Conservation (phyloP, 257 asterid species). For the Penstemon eatonii region DNA sequence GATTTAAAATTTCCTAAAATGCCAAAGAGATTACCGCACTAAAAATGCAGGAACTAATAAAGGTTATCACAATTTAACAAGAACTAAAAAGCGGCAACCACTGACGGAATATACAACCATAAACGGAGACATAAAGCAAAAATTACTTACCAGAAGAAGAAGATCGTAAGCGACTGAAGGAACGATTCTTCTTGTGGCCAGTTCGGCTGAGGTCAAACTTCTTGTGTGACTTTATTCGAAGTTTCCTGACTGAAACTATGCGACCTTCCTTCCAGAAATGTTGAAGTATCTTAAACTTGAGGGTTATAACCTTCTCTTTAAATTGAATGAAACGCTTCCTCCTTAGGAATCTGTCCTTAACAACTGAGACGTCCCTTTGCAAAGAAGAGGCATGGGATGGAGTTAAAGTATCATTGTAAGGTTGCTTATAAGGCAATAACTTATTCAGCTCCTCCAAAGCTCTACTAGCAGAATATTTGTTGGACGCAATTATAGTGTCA, state of each 20-base stretch:
- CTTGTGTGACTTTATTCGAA: constrained; percentile 72
- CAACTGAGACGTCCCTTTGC: constrained; percentile 32
- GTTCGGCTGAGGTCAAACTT: constrained; percentile 62
- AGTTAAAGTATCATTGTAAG: constrained; percentile 44
- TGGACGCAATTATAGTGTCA: constrained; percentile 57
- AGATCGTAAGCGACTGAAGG: constrained; percentile 55
- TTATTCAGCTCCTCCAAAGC: constrained; percentile 61
- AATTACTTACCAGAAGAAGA: constrained; percentile 53
- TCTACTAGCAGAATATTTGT: constrained; percentile 44
- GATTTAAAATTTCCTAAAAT: too few species aligned
- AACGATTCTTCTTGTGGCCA: constrained; percentile 58
- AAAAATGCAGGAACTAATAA: constrained; percentile 4
- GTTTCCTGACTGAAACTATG: constrained; percentile 53
- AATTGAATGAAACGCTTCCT: constrained; percentile 50
- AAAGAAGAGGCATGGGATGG: constrained; percentile 32
- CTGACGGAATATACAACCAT: background rate
- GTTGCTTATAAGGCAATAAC: constrained; percentile 47
- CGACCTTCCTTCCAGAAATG: constrained; percentile 88
- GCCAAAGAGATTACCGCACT: too few species aligned
- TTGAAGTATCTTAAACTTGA: constrained; percentile 68
- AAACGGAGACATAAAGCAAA: constrained; percentile 9
- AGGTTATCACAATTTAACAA: background rate
- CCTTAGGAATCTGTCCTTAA: constrained; percentile 50
- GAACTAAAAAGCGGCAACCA: background rate
- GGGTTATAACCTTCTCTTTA: constrained; percentile 65